Conservation (phyloP, 306 rosid species). For the Astragalus glycyphyllos region DNA sequence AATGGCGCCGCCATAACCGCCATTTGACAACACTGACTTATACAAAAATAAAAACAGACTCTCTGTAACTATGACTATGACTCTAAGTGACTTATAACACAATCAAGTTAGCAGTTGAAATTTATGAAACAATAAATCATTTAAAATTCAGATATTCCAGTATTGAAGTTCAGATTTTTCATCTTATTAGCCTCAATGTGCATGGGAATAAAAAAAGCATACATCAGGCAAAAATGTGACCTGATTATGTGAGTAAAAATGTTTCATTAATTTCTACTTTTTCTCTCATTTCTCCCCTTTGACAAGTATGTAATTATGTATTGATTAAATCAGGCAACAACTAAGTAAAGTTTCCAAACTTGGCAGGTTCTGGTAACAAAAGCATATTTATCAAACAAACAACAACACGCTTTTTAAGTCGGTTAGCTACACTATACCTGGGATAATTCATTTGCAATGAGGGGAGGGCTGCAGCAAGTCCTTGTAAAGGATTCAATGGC, state of each 20-base stretch:
- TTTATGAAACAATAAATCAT: conserved; percentile 14
- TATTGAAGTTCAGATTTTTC: background rate
- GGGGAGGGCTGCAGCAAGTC: conserved; percentile 90
- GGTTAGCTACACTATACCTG: conserved; percentile 64
- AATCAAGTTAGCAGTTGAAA: conserved; percentile 31
- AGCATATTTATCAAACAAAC: conserved; percentile 12
- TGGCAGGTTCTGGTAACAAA: conserved; percentile 8
- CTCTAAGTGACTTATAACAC: conserved; percentile 24
- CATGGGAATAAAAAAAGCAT: background rate
- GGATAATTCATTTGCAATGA: conserved; percentile 80
- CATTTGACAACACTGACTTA: too few relatives aligned
- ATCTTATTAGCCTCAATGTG: background rate
- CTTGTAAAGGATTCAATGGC: conserved; percentile 85
- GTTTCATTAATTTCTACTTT: conserved; percentile 24
- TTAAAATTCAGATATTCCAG: conserved; percentile 12
- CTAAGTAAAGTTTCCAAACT: background rate
- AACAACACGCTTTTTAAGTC: background rate
- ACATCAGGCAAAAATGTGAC: conserved; percentile 23
- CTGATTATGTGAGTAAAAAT: background rate
- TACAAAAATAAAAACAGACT: conserved; percentile 10
- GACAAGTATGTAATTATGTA: conserved; percentile 24
- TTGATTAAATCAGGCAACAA: conserved; percentile 18
- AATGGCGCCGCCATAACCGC: too few relatives aligned
- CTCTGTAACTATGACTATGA: conserved; percentile 8
- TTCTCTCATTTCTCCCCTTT: conserved; percentile 17